Base-by-base conservation (phyloP, 805 yeast species). In the Zygoascus tannicola region DNA sequence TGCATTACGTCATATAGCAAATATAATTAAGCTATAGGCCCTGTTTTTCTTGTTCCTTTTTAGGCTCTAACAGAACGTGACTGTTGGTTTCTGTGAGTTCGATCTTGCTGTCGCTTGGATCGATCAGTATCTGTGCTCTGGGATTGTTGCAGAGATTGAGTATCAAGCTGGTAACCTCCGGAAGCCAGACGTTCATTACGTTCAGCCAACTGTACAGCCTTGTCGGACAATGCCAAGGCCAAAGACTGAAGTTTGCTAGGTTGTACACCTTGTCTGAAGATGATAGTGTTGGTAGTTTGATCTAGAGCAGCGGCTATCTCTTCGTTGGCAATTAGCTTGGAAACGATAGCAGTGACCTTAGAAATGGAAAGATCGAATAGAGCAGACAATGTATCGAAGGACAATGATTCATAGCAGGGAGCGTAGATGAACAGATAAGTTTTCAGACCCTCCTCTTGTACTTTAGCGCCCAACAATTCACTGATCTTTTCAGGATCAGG, bases 381-480 rank as follows among this genome's bases (percentile, higher is more conserved):
- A 40, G 69, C 60, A 19, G 86, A 68, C 56, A 92, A 70, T 53
- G 77, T 77, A 15, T 69, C 63, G 40, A 87, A 64, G 3, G 95
- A 80, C 45, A 90, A 73, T 51, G 83, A 81, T 49, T 80, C 69
- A 68, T 81, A 87, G 56, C 78, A 80, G 4, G 40, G 22, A 28
- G 79, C 65, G 69, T 81, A 87, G 51, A 84, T 80, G 72, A 86
- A 84, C 51, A 92, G 71, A 64, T 84, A 92, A n/a, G 97, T 85
- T 67, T 95, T 79, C 59, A 92, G 74, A 39, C 96, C 94, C 66
- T 86, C 95, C 44, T 78, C 69, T 70, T 92, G 94, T 56, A 94
- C 74, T 67, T 84, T 85, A 51, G 73, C 74, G 53, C 74, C 74
- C 58, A 92, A 73, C 80, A 84, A 77, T 32, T 38, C 45, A 66